Conservation (phyloP, 2,329 filamentous ascomycete genomes). For the Mollisia scopiformis region DNA sequence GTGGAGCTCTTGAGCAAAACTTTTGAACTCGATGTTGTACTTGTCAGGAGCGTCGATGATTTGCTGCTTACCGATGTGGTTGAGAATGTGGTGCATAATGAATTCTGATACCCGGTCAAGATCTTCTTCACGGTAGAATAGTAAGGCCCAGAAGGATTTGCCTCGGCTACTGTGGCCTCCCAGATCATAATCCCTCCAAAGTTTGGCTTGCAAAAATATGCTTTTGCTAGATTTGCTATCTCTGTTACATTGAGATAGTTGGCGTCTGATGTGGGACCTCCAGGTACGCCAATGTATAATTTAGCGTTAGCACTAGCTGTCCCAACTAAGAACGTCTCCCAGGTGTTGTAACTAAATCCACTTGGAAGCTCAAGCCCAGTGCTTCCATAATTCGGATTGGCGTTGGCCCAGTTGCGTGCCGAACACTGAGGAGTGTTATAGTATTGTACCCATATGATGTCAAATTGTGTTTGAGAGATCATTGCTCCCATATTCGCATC, state of each 20-base stretch:
- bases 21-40: too few relatives aligned
- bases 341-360: slow-evolving; percentile 25
- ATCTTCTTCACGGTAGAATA: slow-evolving; percentile 10
- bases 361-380: slow-evolving; percentile 15
- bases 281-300: slow-evolving; percentile 28
- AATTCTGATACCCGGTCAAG: neutral
- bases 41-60: neutral
- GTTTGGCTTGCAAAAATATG: slow-evolving; percentile 18
- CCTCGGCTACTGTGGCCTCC: slow-evolving; percentile 24
- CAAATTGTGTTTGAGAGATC: slow-evolving; percentile 26
- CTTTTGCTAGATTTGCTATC: slow-evolving; percentile 17
- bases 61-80: neutral
- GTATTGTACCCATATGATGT: slow-evolving; percentile 30
- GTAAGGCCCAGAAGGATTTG: slow-evolving; percentile 15
- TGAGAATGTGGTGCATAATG: neutral
- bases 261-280: slow-evolving; percentile 9
- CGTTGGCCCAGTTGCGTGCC: slow-evolving; percentile 14
- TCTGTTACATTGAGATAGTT: slow-evolving; percentile 18
- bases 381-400: slow-evolving; percentile 13
- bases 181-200: slow-evolving; percentile 32
- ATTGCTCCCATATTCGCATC: slow-evolving; percentile 31
- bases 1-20: too few relatives aligned
- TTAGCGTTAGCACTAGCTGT: slow-evolving; percentile 25
- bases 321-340: slow-evolving; percentile 18
- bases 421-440: slow-evolving; percentile 28